These are phyloP conservation scores for Phytopythium vexans DNA, from an alignment of 352 stramenopile species.

Conservation along the genomic window DNA sequence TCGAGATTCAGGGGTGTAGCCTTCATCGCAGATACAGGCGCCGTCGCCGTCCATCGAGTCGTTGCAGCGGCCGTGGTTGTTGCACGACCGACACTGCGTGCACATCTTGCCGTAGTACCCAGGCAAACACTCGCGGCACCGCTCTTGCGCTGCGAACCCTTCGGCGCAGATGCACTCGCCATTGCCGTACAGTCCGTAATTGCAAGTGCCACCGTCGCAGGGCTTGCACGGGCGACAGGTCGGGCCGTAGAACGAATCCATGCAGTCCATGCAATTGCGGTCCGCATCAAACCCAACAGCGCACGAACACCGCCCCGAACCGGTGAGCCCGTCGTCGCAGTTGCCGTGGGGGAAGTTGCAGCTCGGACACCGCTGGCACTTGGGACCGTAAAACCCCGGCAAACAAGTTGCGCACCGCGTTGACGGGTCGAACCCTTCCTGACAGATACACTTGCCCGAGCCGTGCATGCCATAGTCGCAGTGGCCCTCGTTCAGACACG, in stretches of 20 bases:
- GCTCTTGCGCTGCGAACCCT: constrained; percentile 67
- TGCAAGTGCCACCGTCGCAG: constrained; percentile 79
- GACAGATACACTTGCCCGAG: constrained; percentile 66
- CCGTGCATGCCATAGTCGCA: constrained; percentile 65
- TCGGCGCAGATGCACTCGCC: constrained; percentile 79
- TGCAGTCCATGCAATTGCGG: constrained; percentile 81
- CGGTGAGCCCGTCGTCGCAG: constrained; percentile 78
- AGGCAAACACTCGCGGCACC: constrained; percentile 70
- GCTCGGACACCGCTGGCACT: constrained; percentile 67
- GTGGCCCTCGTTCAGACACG: constrained; percentile 69
- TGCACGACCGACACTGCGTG: constrained; percentile 76
- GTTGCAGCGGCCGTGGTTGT: constrained; percentile 80
- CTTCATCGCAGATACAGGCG: constrained; percentile 80
- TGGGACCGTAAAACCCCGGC: constrained; percentile 64
- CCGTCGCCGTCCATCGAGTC: constrained; percentile 65
- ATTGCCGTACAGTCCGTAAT: constrained; percentile 73
- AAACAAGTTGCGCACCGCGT: constrained; percentile 79
- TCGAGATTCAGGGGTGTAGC: constrained; percentile 68
- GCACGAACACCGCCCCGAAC: constrained; percentile 81
- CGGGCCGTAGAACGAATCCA: constrained; percentile 74
- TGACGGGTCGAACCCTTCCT: constrained; percentile 68
- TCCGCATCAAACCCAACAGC: constrained; percentile 73
- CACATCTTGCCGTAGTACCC: constrained; percentile 78
- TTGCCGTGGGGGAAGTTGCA: constrained; percentile 86
- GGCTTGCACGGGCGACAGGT: constrained; percentile 71